Evolutionary conservation across 495 filamentous ascomycete genomes (phyloP).

Genomic region (Durotheca rogersii): DNA sequence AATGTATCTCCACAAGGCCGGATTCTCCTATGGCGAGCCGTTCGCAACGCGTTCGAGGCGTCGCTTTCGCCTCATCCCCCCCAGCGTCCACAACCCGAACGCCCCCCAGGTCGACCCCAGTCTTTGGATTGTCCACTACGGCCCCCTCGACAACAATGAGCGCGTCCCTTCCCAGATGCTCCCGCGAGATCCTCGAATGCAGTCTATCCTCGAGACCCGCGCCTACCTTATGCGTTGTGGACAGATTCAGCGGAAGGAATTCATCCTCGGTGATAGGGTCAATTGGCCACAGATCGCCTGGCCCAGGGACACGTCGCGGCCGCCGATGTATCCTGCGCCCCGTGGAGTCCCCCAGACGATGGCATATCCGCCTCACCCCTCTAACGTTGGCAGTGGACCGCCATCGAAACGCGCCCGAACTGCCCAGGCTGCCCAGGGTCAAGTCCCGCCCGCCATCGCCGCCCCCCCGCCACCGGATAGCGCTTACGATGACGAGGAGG

Average conservation of each 20-base stretch:
- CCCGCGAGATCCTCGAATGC: constrained; percentile 56
- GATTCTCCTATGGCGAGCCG: constrained; percentile 69
- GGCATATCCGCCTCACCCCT: constrained; percentile 53
- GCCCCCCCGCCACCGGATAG: constrained; percentile 48
- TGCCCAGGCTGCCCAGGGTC: constrained; percentile 32
- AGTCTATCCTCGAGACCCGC: constrained; percentile 62
- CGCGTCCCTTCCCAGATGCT: constrained; percentile 67
- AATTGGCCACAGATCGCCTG: constrained; percentile 87
- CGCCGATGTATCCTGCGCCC: constrained; percentile 43
- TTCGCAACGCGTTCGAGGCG: constrained; percentile 72
- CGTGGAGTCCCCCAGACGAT: constrained; percentile 50
- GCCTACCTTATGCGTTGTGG: constrained; percentile 72
- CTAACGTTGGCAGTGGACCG: constrained; percentile 40
- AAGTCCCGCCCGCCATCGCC: constrained; percentile 26
- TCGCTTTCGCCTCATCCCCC: constrained; percentile 76
- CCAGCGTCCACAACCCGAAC: constrained; percentile 59
- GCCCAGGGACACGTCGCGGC: constrained; percentile 51
- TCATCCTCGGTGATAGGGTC: constrained; percentile 82
- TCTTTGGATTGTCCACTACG: constrained; percentile 94
- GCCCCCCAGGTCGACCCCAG: constrained; percentile 70
- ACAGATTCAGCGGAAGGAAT: constrained; percentile 84
- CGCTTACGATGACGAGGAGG: constrained; percentile 82
- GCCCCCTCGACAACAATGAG: constrained; percentile 66
- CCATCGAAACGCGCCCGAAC: constrained; percentile 48
- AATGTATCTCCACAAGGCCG: constrained; percentile 75